These are phyloP conservation scores for Kalmusia sp. DNA, from an alignment of 2,329 filamentous ascomycete species.

Conservation along the genomic window DNA sequence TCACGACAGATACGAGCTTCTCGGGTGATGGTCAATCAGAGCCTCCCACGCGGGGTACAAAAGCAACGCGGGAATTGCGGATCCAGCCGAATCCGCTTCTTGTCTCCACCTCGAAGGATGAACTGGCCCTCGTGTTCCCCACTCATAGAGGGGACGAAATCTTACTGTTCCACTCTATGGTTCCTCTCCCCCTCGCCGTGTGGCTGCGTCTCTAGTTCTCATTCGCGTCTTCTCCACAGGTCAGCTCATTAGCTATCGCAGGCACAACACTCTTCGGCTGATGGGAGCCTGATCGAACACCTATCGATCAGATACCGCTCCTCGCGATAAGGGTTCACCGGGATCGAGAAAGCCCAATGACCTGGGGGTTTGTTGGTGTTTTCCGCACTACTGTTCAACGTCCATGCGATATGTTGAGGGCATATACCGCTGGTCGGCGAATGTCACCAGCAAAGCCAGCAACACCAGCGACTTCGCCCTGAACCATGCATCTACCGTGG, in stretches of 20 bases:
- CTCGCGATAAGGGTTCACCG: neutral
- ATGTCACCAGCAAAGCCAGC: neutral
- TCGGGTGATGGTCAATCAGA: neutral
- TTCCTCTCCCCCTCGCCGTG: neutral
- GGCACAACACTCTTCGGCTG: neutral
- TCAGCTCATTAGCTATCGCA: neutral
- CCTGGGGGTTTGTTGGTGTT: neutral
- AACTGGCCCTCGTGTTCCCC: neutral
- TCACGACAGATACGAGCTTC: neutral
- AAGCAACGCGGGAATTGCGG: slow-evolving; percentile 1
- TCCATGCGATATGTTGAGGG: neutral
- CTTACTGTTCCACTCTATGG: neutral
- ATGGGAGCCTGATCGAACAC: neutral
- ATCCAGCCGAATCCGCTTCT: neutral
- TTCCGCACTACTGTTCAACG: neutral
- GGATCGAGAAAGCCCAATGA: neutral
- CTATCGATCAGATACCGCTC: neutral
- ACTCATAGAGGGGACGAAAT: neutral
- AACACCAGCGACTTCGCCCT: neutral
- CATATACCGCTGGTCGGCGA: neutral
- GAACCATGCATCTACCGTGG: neutral
- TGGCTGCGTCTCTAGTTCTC: neutral
- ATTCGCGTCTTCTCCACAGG: neutral
- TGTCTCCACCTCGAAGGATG: neutral
- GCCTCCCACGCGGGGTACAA: slow-evolving; percentile 4